Evolutionary conservation across 75 land plant species (phyloP), one percentile per base, ranked within the genome.

Genomic region (Gnetum montanum): DNA sequence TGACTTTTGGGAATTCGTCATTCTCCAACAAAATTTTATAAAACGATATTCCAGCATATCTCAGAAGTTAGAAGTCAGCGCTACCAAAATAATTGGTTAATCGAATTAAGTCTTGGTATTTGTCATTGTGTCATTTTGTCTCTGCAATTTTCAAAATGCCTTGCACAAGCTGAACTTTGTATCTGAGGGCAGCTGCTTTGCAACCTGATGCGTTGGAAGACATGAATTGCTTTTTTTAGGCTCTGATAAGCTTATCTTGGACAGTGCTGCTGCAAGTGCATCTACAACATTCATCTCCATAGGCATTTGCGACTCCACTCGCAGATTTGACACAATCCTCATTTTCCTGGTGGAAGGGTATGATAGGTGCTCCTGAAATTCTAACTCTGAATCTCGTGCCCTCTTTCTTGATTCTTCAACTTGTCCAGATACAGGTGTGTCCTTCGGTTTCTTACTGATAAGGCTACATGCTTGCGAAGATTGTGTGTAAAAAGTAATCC

Each of bases 261-360:
- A 78, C 29, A 83, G 63, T 6, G 86, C 86, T n/a, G 45, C 57
- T 0, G 86, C 61, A 6, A 83, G 75, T 2, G 54, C 73, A 60
- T 83, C 86, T 11, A 83, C 79, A 24, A 83, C 31, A 11, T 68
- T n/a, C n/a, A n/a, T n/a, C n/a, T n/a, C n/a, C n/a, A n/a, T n/a
- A n/a, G n/a, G n/a, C n/a, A n/a, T n/a, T n/a, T 72, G 62, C 46
- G 8, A 31, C 68, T 69, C 29, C 72, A 69, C 8, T 64, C 35
- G 0, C 61, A n/a, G 64, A 7, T 62, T 68, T 34, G 59, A 46
- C 19, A 38, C 61, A 3, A 15, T 33, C 2, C 8, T 10, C 2
- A 18, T 41, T 41, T 3, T 18, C 8, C 44, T 41, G 44, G 8
- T 3, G 3, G 8, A 4, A 18, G 16, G 13, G 44, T 10, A 41